These are phyloP conservation scores for Xylaria palmicola DNA, from an alignment of 495 filamentous ascomycete species.

Conservation along the genomic window DNA sequence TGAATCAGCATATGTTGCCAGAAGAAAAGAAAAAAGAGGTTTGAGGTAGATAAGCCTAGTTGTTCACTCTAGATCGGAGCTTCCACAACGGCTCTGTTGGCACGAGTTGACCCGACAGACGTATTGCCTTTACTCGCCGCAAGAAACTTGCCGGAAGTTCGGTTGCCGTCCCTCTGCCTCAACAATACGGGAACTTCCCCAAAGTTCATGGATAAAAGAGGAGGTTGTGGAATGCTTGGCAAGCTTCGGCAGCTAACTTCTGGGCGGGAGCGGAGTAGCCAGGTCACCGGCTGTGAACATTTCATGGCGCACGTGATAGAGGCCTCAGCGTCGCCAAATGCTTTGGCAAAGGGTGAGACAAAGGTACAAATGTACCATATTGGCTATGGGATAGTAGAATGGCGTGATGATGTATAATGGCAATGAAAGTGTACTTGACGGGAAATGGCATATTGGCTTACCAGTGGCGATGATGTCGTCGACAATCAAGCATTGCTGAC, in stretches of 20 bases:
- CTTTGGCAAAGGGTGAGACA: too few relatives aligned
- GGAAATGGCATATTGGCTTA: slow-evolving; percentile 43
- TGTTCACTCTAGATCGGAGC: not conserved
- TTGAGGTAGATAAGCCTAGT: not conserved
- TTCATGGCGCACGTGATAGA: too few relatives aligned
- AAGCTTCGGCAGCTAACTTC: not conserved
- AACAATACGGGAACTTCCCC: not conserved
- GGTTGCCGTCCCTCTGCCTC: not conserved
- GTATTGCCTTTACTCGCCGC: not conserved
- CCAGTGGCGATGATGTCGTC: slow-evolving; percentile 99
- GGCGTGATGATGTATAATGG: too few relatives aligned
- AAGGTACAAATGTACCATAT: too few relatives aligned
- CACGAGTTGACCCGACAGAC: not conserved
- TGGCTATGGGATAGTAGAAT: not conserved
- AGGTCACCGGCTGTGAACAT: too few relatives aligned
- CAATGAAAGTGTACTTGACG: not conserved
- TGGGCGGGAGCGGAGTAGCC: not conserved
- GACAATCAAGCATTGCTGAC: slow-evolving; percentile 87
- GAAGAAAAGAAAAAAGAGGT: not conserved
- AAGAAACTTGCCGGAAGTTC: not conserved
- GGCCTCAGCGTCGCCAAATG: too few relatives aligned
- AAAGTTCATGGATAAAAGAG: not conserved
- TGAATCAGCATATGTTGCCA: slow-evolving; percentile 3
- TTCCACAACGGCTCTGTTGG: not conserved
- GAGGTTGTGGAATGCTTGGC: not conserved